Evolutionary conservation across 176 grass and related monocot genomes (phyloP).

Genomic region (Paspalum notatum): DNA sequence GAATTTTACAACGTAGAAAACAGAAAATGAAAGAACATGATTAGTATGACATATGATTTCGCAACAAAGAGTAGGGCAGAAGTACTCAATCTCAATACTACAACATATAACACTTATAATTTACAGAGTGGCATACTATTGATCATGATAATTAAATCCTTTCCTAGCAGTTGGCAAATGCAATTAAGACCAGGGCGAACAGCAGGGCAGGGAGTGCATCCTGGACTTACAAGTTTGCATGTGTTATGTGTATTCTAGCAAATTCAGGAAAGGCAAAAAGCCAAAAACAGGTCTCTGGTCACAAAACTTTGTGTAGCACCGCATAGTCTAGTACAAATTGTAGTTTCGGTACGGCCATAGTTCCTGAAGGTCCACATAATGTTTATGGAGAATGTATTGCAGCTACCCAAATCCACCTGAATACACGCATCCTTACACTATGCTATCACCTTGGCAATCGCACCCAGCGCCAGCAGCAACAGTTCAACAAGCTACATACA

Average conservation of each 20-base stretch:
- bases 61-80: not conserved
- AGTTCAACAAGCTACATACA: not conserved
- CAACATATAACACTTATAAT: not conserved
- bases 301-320: not conserved
- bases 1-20: constrained; percentile 16
- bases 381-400: not conserved
- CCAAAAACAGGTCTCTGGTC: not conserved
- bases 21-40: constrained; percentile 11
- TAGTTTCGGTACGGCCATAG: not conserved
- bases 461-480: not conserved
- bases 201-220: not conserved
- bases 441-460: constrained; percentile 10
- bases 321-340: not conserved
- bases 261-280: constrained; percentile 4
- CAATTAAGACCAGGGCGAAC: constrained; percentile 12
- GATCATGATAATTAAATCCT: constrained; percentile 21
- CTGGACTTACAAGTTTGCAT: constrained; percentile 6
- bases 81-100: not conserved
- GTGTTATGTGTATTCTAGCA: not conserved
- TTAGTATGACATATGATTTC: not conserved
- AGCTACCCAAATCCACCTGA: constrained; percentile 24
- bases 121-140: not conserved
- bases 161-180: not conserved
- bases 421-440: not conserved
- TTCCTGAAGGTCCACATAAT: constrained; percentile 4